Evolutionary conservation across 257 asterid genomes (phyloP), one percentile per base, ranked within the genome.

Genomic region (Echites panduratus): DNA sequence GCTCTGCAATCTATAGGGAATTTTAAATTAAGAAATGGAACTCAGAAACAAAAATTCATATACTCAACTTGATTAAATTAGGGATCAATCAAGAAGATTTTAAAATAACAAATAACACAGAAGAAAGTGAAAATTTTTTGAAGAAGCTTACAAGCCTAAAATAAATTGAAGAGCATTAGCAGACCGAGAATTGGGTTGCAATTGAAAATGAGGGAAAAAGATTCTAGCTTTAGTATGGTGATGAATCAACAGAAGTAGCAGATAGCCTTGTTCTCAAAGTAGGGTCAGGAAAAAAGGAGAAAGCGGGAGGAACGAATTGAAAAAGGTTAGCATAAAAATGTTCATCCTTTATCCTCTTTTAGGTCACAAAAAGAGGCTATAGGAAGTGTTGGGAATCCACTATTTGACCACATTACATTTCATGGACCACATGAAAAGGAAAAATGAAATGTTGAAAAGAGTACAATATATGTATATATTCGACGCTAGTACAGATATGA

Each of bases 1-100:
- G 87, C 78, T 94, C 96, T 2, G 95, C 89, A 58, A 83, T 88
- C 99, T 94, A 56, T 66, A 80, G 64, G 61, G 29, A 4, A 41
- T 56, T 44, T 58, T 65, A 53, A 11, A 64, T 56, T 78, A 72
- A 52, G 43, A 65, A 77, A 29, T 24, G 43, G 62, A 56, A 24
- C 40, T 44, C 0, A 54, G 32, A 26, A 16, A 47, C 65, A 48
- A 22, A n/a, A 40, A 61, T 59, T 40, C 20, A 38, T 43, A 59
- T 49, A 52, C 35, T n/a, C 41, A n/a, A 38, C 35, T 35, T 68
- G 47, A 49, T 17, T 68, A 48, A 58, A 35, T 44, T 32, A 41
- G 72, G 40, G 47, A 43, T 2, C 12, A 26, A 8, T 17, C 20
- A 11, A 19, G 19, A 43, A 24, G 40, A 38, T 53, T 24, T 47